These are phyloP conservation scores for Hansenula lynferdii DNA, from an alignment of 1,139 yeast species.

Conservation along the genomic window DNA sequence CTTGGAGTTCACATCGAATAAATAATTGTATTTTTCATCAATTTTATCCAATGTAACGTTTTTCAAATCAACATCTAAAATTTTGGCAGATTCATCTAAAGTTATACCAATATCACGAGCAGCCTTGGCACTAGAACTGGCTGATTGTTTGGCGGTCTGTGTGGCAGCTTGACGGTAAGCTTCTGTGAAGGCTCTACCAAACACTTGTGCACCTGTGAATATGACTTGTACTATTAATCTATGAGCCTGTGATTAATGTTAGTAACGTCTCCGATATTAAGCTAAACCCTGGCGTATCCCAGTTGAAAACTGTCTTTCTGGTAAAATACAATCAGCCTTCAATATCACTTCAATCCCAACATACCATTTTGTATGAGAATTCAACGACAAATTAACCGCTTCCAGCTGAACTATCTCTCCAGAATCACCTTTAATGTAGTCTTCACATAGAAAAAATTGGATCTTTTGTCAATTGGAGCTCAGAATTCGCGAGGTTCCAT, in stretches of 20 bases:
- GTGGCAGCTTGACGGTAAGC: constrained; percentile 97
- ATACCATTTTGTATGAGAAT: too few species aligned
- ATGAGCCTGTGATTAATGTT: constrained; percentile 55
- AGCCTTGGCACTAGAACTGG: constrained; percentile 43
- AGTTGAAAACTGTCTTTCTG: too few species aligned
- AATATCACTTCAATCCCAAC: too few species aligned
- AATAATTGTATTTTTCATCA: constrained; percentile 71
- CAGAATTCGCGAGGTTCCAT: too few species aligned
- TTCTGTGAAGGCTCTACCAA: constrained; percentile 94
- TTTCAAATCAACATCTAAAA: constrained; percentile 63
- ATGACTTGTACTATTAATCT: constrained; percentile 85
- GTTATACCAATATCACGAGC: constrained; percentile 71
- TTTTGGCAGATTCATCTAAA: constrained; percentile 87
- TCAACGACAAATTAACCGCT: too few species aligned
- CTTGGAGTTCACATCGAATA: constrained; percentile 84
- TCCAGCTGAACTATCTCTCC: too few species aligned
- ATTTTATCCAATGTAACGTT: constrained; percentile 56
- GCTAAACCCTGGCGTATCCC: too few species aligned
- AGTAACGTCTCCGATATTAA: too few species aligned
- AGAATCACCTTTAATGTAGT: too few species aligned
- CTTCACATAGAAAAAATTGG: too few species aligned
- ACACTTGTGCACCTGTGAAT: constrained; percentile 92
- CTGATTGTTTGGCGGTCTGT: constrained; percentile 66
- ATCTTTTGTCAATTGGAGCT: too few species aligned
- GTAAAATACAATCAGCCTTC: too few species aligned